Percentiles rank a stretch among this genome's conserved stretches.
Evolutionary conservation across 768 basidiomycete species (phyloP).

Genomic region (Naematelia aurantialba): DNA sequence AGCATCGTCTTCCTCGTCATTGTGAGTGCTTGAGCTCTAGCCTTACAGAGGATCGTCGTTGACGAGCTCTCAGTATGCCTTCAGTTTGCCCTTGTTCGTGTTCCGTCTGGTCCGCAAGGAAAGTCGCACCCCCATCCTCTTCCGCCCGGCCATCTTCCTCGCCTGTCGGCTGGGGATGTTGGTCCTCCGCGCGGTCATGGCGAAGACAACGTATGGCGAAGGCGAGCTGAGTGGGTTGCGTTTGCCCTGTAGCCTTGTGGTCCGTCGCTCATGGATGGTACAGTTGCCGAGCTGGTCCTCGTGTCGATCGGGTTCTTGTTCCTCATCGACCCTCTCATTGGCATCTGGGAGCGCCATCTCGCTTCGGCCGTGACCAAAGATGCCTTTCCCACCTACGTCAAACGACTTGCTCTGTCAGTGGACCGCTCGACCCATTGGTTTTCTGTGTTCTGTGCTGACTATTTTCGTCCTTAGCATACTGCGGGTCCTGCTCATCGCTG

Average conservation of each 20-base stretch:
- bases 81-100: constrained; percentile 6
- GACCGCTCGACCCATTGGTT: not conserved
- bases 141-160: constrained; percentile 20
- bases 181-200: constrained; percentile 15
- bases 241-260: not conserved
- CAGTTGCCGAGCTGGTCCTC: constrained; percentile 29
- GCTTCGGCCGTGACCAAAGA: constrained; percentile 2
- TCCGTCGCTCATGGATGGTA: not conserved
- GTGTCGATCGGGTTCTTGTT: constrained; percentile 22
- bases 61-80: constrained; percentile 12
- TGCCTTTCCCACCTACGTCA: constrained; percentile 6
- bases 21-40: constrained; percentile 10
- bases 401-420: constrained; percentile 6
- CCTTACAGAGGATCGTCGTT: not conserved
- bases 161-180: constrained; percentile 9
- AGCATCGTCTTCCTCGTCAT: constrained; percentile 20
- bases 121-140: constrained; percentile 8
- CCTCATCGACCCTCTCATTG: constrained; percentile 22
- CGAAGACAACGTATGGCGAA: constrained; percentile 7
- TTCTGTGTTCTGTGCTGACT: not conserved
- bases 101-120: constrained; percentile 7
- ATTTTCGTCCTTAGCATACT: not conserved
- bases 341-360: constrained; percentile 15
- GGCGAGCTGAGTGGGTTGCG: constrained; percentile 20
- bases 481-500: constrained; percentile 5